Evolutionary conservation across 257 asterid genomes (phyloP).

Genomic region (Ocimum tenuiflorum): DNA sequence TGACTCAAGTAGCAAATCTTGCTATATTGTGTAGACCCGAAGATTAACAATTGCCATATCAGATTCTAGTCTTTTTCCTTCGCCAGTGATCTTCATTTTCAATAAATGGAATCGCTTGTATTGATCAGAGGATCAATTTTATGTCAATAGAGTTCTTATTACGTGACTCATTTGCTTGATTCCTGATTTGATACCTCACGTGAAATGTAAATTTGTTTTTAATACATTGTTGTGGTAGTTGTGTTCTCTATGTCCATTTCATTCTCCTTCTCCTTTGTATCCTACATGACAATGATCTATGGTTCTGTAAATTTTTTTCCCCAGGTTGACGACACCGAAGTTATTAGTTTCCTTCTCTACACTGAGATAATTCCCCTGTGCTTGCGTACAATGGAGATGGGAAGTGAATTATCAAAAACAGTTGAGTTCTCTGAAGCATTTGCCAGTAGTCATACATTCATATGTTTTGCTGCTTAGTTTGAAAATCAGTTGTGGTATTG

Average conservation of each 20-base stretch:
- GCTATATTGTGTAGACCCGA: not conserved
- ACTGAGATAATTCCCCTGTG: slow-evolving; percentile 93
- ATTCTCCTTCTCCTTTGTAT: not conserved
- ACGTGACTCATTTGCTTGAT: not conserved
- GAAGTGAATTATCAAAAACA: slow-evolving; percentile 88
- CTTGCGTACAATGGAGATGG: slow-evolving; percentile 96
- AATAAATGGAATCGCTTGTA: not conserved
- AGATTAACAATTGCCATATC: not conserved
- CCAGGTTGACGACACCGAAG: slow-evolving; percentile 92
- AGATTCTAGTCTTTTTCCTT: not conserved
- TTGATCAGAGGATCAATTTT: not conserved
- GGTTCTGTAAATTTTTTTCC: not conserved
- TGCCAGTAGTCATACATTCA: not conserved
- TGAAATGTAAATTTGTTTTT: not conserved
- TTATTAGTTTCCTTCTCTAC: slow-evolving; percentile 78
- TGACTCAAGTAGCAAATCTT: not conserved
- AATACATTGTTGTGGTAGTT: not conserved
- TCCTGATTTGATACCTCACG: not conserved
- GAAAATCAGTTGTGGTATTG: not conserved
- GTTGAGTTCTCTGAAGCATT: slow-evolving; percentile 18
- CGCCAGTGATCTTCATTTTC: not conserved
- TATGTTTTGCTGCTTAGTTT: not conserved
- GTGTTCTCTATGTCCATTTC: not conserved
- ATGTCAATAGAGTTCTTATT: not conserved
- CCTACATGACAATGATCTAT: not conserved